Evolutionary conservation across 805 yeast species (phyloP), one percentile per base, ranked within the genome.

Genomic region (Zygosaccharomyces lentus): DNA sequence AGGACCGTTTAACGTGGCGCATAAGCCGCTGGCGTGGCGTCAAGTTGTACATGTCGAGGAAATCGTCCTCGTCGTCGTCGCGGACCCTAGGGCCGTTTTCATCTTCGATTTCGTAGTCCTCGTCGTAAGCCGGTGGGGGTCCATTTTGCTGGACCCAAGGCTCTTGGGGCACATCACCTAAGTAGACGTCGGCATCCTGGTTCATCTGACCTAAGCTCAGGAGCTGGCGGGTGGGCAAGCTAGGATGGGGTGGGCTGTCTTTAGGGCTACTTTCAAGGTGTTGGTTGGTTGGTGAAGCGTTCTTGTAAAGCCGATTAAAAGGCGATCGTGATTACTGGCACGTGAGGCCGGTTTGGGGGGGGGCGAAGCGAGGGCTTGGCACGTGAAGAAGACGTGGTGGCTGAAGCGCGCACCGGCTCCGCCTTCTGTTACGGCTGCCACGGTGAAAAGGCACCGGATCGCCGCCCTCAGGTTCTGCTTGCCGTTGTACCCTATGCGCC

Each of bases 21-120:
- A 56, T 9, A 23, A 62, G n/a, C n/a, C 68, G 54, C 48, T 64
- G 64, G 49, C 64, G 60, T 7, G 67, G 66, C 8, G 60, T 56
- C 45, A 65, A 43, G 38, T 60, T 54, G 51, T 65, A 65, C 27
- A 62, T 49, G 37, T 62, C 69, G 7, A 63, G 57, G 43, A 63
- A 61, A 35, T 65, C 56, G 25, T 61, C 61, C 12, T 64, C 65
- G 17, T 55, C 61, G 17, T 39, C 45, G 17, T 17, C 37, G 17
- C 27, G 44, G 23, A 15, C 65, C n/a, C 51, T 60, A 13, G 37
- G 41, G 15, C 23, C 35, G 17, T 32, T 43, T 25, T 48, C 48
- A 9, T 27, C 45, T 7, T 37, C 42, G 29, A 35, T 40, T 8
- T 25, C 47, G 31, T 37, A 36, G 7, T 34, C 46, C 16, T 30